Percentiles rank a stretch among this genome's conserved stretches.
Conservation (phyloP, 225 moss, liverwort and hornwort genomes). For the Ulota crispa region DNA sequence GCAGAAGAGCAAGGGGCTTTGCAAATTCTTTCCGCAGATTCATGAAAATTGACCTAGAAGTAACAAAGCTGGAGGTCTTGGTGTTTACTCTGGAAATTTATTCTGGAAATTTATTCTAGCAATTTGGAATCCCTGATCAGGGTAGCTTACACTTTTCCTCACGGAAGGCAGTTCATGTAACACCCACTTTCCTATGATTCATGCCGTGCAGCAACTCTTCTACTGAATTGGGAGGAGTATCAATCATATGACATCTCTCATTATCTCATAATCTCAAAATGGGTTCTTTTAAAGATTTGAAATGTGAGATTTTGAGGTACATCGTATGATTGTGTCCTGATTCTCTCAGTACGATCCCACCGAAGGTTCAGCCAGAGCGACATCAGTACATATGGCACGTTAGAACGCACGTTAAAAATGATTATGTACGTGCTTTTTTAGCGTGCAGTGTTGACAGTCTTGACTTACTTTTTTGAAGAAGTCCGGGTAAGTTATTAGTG, state of each 20-base stretch:
- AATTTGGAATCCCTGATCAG: slow-evolving; percentile 70
- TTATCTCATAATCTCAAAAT: neutral
- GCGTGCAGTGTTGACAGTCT: neutral
- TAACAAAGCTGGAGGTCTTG: slow-evolving; percentile 78
- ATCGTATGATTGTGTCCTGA: neutral
- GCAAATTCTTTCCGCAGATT: slow-evolving; percentile 56
- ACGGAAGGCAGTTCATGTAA: slow-evolving; percentile 33
- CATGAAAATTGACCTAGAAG: slow-evolving; percentile 78
- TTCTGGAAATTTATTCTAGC: slow-evolving; percentile 67
- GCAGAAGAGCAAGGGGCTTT: slow-evolving; percentile 70
- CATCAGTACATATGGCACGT: neutral
- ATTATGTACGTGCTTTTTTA: neutral
- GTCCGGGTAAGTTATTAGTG: neutral
- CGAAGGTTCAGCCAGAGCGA: neutral
- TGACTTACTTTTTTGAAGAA: neutral
- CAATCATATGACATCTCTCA: neutral
- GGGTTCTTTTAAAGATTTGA: neutral
- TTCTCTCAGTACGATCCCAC: neutral
- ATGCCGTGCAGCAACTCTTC: neutral
- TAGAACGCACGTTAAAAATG: neutral
- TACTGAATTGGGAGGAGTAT: neutral
- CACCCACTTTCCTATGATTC: neutral
- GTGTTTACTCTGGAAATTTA: slow-evolving; percentile 82
- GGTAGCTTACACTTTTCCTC: slow-evolving; percentile 44
- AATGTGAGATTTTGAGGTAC: slow-evolving; percentile 3